phyloP scores from a whole-genome alignment of 352 stramenopile species.

The Phytophthora crassamura region DNA sequence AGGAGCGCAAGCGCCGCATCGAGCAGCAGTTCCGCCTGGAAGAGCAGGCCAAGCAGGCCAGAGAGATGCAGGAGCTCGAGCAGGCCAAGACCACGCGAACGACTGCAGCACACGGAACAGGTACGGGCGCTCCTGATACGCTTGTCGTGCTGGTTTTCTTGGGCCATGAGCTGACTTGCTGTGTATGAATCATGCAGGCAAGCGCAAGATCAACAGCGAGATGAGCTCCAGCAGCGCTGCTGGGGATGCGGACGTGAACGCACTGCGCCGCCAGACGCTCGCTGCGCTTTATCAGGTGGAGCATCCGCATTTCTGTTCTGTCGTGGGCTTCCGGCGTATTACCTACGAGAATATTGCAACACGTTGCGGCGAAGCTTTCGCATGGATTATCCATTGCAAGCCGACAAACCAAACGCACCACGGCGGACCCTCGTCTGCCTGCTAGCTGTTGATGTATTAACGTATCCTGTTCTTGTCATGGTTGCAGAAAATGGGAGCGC shows the following conservation, averaged over 20 bases:
- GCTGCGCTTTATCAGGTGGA: conserved; percentile 77
- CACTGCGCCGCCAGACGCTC: conserved; percentile 64
- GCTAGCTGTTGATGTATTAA: conserved; percentile 23
- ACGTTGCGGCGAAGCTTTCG: conserved; percentile 8
- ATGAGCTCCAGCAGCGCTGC: conserved; percentile 14
- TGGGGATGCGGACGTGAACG: conserved; percentile 52
- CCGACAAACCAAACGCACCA: conserved; percentile 17
- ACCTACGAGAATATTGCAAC: conserved; percentile 13
- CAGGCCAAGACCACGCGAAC: conserved; percentile 21
- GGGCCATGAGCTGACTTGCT: background rate
- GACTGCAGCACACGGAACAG: conserved; percentile 21
- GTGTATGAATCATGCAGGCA: conserved; percentile 20
- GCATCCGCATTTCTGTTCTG: conserved; percentile 45
- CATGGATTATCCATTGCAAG: conserved; percentile 14
- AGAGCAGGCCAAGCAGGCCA: conserved; percentile 64
- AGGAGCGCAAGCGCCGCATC: conserved; percentile 53
- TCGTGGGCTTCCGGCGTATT: background rate
- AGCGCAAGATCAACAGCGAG: conserved; percentile 59
- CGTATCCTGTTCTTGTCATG: conserved; percentile 14
- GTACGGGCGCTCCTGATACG: conserved; percentile 21
- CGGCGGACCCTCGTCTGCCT: conserved; percentile 7
- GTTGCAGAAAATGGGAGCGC: conserved; percentile 75
- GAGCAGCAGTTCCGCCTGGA: conserved; percentile 75
- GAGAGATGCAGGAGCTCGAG: conserved; percentile 53
- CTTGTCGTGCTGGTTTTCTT: background rate